Conservation (phyloP, 768 basidiomycete genomes). For the Lyophyllum shimeji region DNA sequence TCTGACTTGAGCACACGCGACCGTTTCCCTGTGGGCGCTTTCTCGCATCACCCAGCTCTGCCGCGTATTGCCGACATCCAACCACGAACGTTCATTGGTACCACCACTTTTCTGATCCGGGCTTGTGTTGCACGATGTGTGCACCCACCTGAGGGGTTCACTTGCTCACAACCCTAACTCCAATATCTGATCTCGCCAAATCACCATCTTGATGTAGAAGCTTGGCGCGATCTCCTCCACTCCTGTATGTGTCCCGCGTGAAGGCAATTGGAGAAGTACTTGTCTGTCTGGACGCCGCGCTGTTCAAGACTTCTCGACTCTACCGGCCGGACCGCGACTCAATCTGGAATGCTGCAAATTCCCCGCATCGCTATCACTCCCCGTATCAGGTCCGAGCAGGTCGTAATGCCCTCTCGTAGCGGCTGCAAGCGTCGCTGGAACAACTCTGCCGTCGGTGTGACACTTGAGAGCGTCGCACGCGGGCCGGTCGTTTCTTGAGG, state of each 20-base stretch:
- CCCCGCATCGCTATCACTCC: not conserved
- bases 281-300: not conserved
- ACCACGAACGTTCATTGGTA: not conserved
- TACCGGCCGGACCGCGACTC: not conserved
- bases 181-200: not conserved
- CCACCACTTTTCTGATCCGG: constrained; percentile 8
- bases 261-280: not conserved
- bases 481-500: not conserved
- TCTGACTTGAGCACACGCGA: not conserved
- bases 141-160: not conserved
- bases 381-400: not conserved
- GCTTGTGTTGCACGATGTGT: not conserved
- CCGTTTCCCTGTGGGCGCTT: not conserved
- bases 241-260: not conserved
- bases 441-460: not conserved
- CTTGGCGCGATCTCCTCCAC: not conserved
- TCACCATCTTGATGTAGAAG: constrained; percentile 3
- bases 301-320: not conserved
- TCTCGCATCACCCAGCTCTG: not conserved
- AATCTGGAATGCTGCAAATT: constrained; percentile 7
- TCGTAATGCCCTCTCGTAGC: no score
- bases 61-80: constrained; percentile 1
- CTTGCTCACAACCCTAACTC: constrained; percentile 4
- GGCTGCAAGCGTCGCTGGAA: not conserved
- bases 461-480: not conserved